These are phyloP conservation scores for Fusarium newnesense DNA, from an alignment of 2,329 filamentous ascomycete genomes.

Conservation along the genomic window DNA sequence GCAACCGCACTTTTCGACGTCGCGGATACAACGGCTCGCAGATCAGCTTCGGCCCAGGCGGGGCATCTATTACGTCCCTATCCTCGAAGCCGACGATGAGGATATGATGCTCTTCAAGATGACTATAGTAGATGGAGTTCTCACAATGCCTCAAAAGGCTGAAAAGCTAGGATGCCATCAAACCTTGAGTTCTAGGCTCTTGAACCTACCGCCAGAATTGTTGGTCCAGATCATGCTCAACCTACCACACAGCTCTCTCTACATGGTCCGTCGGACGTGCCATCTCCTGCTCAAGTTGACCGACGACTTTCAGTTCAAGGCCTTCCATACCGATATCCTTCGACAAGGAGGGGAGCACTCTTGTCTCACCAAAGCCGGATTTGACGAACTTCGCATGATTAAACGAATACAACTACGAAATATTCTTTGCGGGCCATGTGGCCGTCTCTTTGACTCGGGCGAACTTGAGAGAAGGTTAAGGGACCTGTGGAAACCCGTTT, in stretches of 20 bases:
- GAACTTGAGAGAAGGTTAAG: not conserved
- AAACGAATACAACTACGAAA: not conserved
- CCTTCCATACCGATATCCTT: not conserved
- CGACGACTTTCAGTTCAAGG: not conserved
- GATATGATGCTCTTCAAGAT: not conserved
- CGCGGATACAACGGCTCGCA: not conserved
- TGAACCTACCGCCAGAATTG: not conserved
- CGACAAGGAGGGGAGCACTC: no score
- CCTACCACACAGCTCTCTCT: not conserved
- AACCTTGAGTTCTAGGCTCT: not conserved
- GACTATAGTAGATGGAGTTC: not conserved
- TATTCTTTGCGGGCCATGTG: not conserved
- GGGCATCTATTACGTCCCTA: not conserved
- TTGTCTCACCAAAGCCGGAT: no score
- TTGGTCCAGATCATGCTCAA: not conserved
- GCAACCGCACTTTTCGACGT: not conserved
- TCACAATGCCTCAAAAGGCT: accelerated
- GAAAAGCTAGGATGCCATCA: accelerated
- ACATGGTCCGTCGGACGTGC: slow-evolving; percentile 6
- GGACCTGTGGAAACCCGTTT: not conserved
- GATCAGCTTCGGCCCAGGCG: accelerated
- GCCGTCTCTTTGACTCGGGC: not conserved
- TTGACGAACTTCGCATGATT: not conserved
- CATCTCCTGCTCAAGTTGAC: not conserved
- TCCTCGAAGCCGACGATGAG: not conserved